phyloP scores from a whole-genome alignment of 106 monocot genomes.

The Dioscorea zingiberensis region DNA sequence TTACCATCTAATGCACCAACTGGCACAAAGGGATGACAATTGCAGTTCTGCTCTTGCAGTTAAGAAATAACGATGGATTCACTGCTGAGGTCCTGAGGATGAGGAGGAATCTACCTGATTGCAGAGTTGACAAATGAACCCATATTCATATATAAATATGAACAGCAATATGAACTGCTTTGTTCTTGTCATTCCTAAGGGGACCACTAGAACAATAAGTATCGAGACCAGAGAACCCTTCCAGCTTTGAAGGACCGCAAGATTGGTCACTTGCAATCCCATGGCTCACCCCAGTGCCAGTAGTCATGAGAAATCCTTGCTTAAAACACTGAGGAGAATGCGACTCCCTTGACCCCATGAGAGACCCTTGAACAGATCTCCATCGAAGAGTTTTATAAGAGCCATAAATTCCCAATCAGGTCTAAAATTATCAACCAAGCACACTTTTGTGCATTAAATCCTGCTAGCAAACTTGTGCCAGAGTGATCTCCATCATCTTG shows the following conservation, averaged over 20 bases:
- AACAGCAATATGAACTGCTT: no score
- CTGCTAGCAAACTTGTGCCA: neutral
- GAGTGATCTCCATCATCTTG: neutral
- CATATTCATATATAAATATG: neutral
- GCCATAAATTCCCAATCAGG: neutral
- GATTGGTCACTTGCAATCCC: neutral
- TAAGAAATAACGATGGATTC: no score
- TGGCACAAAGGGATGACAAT: no score
- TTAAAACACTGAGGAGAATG: neutral
- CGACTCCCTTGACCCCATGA: neutral
- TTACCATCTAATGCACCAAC: no score
- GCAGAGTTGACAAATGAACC: neutral
- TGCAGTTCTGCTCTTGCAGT: no score
- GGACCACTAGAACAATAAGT: neutral
- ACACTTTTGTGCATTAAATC: neutral
- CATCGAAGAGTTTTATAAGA: neutral
- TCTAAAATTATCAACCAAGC: neutral
- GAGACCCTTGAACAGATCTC: neutral
- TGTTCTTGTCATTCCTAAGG: no score
- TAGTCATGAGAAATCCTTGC: neutral
- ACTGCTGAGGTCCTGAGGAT: no score
- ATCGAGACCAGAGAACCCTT: neutral
- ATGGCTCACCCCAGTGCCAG: neutral
- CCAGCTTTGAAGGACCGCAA: neutral
- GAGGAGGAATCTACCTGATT: neutral